A percentile compares a stretch with the other conserved stretches of the same genome.
phyloP scores from a whole-genome alignment of 208 protist genomes.

The Wallacemonas sp. region DNA sequence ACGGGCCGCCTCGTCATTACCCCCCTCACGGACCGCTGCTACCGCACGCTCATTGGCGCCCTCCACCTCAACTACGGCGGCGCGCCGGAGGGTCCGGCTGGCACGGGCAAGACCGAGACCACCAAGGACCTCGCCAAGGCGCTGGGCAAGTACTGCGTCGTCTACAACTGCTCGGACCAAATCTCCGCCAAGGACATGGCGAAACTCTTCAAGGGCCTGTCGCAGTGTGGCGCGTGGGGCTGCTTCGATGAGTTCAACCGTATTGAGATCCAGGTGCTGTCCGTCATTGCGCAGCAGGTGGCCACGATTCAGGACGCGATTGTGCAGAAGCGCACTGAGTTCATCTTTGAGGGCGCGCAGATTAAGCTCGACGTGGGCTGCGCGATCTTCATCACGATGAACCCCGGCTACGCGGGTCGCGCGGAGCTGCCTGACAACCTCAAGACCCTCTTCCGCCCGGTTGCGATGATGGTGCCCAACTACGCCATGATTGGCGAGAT shows the following conservation, averaged over 20 bases:
- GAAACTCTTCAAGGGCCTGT: constrained; percentile 96
- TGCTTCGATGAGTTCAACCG: constrained; percentile 99
- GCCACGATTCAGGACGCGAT: constrained; percentile 95
- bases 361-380: constrained; percentile 93
- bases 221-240: constrained; percentile 94
- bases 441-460: constrained; percentile 98
- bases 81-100: constrained; percentile 96
- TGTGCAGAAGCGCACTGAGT: constrained; percentile 80
- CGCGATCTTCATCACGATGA: constrained; percentile 98
- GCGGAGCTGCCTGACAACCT: constrained; percentile 98
- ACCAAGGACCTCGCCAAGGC: constrained; percentile 97
- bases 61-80: constrained; percentile 97
- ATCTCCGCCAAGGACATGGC: constrained; percentile 96
- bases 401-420: constrained; percentile 97
- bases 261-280: constrained; percentile 97
- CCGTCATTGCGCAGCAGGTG: constrained; percentile 97
- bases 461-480: constrained; percentile 98
- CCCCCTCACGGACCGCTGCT: constrained; percentile 95
- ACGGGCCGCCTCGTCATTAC: constrained; percentile 96
- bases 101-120: constrained; percentile 99
- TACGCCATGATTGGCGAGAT: constrained; percentile 99
- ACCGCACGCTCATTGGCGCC: constrained; percentile 96
- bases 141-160: constrained; percentile 95
- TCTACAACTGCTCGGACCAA: constrained; percentile 99
- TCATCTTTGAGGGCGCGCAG: constrained; percentile 94